Base-by-base conservation (phyloP, 108 stramenopile species). In the Thalassiosira profunda region DNA sequence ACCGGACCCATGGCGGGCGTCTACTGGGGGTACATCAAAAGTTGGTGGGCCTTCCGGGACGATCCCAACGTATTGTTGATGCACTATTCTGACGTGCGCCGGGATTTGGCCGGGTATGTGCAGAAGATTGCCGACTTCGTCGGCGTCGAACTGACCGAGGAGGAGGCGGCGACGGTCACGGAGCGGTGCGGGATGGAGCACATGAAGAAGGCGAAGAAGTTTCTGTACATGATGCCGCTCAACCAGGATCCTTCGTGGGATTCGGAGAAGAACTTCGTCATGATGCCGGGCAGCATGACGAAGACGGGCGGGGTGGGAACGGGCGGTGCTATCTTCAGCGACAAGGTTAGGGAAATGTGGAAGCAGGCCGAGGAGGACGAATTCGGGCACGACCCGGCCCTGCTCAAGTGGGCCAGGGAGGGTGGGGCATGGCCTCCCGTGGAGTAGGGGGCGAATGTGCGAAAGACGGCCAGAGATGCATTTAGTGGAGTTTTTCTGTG, bases 51-150 rank as follows among this genome's bases (percentile, higher is more conserved):
- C 0, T 67, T 63, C 38, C 53, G 64, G 23, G 51, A 74, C 46
- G 81, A 82, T 35, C 47, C 63, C 0, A 82, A 82, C 69, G 81
- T 82, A 10, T 29, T 82, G 6, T 47, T 78, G 11, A 17, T 82
- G 29, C 81, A 82, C 56, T 82, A 82, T 37, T 15, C 71, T 20
- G 58, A 82, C 43, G 74, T 71, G 10, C 47, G 58, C 10, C 67
- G 62, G 30, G 81, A 82, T 63, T 45, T 78, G 0, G 47, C 37
- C 31, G 76, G 69, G 33, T 21, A 43, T 60, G 67, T 82, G 2
- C 11, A 31, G 0, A 82, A 77, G 34, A 55, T 82, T 58, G 76
- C 81, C 31, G 36, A 72, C 17, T 82, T 82, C 46, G 24, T 72
- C 5, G 72, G 48, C 15, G 72, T 82, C 2, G 48, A 72, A 2